Conservation (phyloP, 2,329 filamentous ascomycete genomes). For the Calycina herbarum region DNA sequence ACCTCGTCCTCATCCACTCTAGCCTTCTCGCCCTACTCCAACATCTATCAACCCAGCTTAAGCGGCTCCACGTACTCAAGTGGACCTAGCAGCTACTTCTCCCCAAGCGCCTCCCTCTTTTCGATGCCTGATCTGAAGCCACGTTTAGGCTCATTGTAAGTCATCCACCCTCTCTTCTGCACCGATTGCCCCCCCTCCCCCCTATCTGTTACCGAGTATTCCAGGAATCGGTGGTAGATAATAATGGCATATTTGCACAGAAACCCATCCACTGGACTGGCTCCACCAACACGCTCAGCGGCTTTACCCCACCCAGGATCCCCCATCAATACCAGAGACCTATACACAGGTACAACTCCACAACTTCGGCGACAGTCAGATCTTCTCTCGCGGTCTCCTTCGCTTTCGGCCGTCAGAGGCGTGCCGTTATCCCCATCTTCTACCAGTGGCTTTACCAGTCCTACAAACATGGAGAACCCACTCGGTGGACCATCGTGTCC, state of each 20-base stretch:
- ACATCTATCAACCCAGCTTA: conserved; percentile 34
- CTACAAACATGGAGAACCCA: conserved; percentile 37
- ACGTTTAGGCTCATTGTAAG: conserved; percentile 36
- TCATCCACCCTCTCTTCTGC: conserved; percentile 15
- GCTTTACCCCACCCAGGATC: conserved; percentile 36
- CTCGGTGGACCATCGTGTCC: conserved; percentile 32
- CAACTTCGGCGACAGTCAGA: conserved; percentile 35
- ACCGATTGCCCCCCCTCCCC: conserved; percentile 8
- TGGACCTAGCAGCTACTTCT: conserved; percentile 34
- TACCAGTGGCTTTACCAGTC: conserved; percentile 37
- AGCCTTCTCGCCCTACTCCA: conserved; percentile 34
- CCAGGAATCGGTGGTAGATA: conserved; percentile 27
- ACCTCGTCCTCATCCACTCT: conserved; percentile 33
- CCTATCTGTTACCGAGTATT: conserved; percentile 24
- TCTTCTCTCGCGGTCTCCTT: conserved; percentile 36
- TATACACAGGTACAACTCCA: conserved; percentile 36
- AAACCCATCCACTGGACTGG: conserved; percentile 35
- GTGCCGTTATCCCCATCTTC: conserved; percentile 38
- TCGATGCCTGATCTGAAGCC: conserved; percentile 40
- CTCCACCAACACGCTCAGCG: conserved; percentile 36
- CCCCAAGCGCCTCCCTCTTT: conserved; percentile 32
- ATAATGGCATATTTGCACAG: conserved; percentile 35
- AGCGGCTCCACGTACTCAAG: conserved; percentile 36
- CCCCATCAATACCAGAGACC: conserved; percentile 35
- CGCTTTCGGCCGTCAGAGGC: conserved; percentile 32